Base-by-base conservation (phyloP, 169 alveolate genomes). In the Eimeria necatrix region DNA sequence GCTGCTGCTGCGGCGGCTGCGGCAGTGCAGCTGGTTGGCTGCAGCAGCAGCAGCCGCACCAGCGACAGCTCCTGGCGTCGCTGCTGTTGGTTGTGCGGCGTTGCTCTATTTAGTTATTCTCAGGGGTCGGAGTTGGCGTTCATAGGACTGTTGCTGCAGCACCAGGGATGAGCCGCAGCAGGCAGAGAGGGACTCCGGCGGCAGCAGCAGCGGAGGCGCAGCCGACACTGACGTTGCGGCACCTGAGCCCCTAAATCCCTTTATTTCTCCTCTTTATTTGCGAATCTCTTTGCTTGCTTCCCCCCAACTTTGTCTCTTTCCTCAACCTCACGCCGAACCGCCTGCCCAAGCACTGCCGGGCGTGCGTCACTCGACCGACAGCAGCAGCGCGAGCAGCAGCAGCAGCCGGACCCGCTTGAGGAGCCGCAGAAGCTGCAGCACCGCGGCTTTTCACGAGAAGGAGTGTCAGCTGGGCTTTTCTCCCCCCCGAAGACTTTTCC, bases 1-100 rank as follows among this genome's bases (percentile, higher is more conserved):
- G 90, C 90, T 53, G 90, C 71, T 53, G 68, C 90, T 53, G 90
- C 90, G 4, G 90, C 59, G 52, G 90, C 90, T n/a, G 46, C 85
- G 60, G 90, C 90, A 81, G 53, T 51, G 73, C 74, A 53, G 68
- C 90, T 81, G 90, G 90, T 48, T 76, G 68, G 46, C 64, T 12
- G 90, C 90, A 52, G 90, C 90, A 22, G 73, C 53, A n/a, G 90
- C 73, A 22, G 71, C 90, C n/a, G 90, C 90, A 22, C 49, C 59
- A 52, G 73, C 52, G 8, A 71, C 64, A 20, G 90, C 74, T 81
- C 73, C 46, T 52, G 88, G 16, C 26, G 41, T 9, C n/a, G 90
- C 74, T 81, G 90, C 46, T 20, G 88, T 9, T 68, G 41, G 48
- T 22, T 26, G 78, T 8, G 9, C 53, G 14, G 73, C 41, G 52